Evolutionary conservation across 83 land plant genomes (phyloP).

Genomic region (Thuja plicata): DNA sequence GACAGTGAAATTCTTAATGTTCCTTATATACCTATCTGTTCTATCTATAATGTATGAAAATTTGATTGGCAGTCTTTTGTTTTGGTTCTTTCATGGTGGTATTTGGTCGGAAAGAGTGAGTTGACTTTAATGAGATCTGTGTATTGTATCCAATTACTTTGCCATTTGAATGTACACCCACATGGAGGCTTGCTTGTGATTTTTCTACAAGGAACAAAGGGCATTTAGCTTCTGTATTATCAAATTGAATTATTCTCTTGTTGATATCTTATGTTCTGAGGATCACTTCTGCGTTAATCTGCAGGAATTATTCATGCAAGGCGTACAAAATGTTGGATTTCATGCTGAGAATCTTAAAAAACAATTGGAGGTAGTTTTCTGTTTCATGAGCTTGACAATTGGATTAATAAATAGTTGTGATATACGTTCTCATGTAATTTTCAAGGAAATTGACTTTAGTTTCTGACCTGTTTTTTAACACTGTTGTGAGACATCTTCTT

Average conservation of each 20-base stretch:
- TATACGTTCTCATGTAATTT: not conserved
- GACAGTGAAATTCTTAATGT: not conserved
- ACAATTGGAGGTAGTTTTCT: conserved; percentile 67
- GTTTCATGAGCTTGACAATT: not conserved
- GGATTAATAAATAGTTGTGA: not conserved
- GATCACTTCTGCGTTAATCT: conserved; percentile 1
- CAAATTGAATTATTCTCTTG: not conserved
- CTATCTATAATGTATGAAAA: not conserved
- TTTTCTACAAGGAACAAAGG: not conserved
- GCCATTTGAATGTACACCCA: not conserved
- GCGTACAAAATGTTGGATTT: conserved; percentile 77
- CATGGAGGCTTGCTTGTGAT: not conserved
- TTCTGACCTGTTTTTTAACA: not conserved
- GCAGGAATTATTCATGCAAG: conserved; percentile 89
- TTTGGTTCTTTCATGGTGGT: not conserved
- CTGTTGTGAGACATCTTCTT: not conserved
- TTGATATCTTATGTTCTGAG: not conserved
- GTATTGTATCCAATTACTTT: not conserved
- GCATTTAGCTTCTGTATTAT: not conserved
- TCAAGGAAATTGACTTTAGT: not conserved
- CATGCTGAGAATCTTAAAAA: conserved; percentile 59
- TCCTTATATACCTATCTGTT: not conserved
- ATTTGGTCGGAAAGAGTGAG: not conserved
- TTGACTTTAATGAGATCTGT: not conserved
- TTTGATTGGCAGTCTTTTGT: not conserved